Conservation (phyloP, 164 flowering plant genomes). For the Hamamelis virginiana region DNA sequence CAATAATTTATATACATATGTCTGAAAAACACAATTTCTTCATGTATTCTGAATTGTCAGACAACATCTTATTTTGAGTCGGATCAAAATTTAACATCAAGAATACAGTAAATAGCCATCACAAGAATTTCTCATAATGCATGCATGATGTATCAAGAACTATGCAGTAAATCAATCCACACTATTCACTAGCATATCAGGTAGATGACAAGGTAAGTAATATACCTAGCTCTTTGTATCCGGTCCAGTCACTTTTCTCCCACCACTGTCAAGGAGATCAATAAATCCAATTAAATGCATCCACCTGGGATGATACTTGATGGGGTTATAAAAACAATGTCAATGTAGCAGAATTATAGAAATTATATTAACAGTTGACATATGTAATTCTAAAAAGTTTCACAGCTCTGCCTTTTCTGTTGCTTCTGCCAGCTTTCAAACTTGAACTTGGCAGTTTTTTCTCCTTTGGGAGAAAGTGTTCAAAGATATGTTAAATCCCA, state of each 20-base stretch:
- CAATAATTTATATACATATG: no score
- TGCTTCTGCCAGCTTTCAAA: not conserved
- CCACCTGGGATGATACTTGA: conserved; percentile 65
- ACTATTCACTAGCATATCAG: not conserved
- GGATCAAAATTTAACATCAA: no score
- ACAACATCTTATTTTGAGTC: no score
- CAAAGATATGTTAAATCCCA: not conserved
- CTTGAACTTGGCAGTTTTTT: not conserved
- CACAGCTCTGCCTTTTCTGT: not conserved
- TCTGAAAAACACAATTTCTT: no score
- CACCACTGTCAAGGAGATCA: conserved; percentile 98
- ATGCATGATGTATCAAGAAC: not conserved
- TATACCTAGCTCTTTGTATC: conserved; percentile 96
- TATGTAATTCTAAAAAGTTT: not conserved
- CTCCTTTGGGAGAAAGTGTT: not conserved
- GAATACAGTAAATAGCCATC: not conserved
- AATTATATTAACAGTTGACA: not conserved
- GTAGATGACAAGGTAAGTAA: conserved; percentile 12
- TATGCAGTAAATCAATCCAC: conserved; percentile 1
- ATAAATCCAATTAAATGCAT: conserved; percentile 70
- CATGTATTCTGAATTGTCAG: no score
- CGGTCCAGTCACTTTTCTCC: conserved; percentile 99
- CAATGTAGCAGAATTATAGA: not conserved
- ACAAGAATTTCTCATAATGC: not conserved
- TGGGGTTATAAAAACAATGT: conserved; percentile 33